Conservation (phyloP, 352 stramenopile genomes). For the Pythium aristosporum region DNA sequence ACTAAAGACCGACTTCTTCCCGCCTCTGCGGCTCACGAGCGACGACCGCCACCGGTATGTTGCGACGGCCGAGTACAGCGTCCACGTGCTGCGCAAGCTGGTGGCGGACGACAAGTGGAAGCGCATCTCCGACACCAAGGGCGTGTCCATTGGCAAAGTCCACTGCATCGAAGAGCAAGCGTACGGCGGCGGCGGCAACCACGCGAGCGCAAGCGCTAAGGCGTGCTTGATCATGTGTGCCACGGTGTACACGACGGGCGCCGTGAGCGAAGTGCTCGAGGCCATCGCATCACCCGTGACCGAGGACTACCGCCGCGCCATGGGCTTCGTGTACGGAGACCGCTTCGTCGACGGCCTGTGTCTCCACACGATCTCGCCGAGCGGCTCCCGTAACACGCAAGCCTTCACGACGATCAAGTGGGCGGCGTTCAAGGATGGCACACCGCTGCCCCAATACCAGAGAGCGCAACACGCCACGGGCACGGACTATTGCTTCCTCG, state of each 20-base stretch:
- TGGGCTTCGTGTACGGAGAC: slow-evolving; percentile 60
- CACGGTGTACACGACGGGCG: slow-evolving; percentile 48
- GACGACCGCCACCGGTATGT: slow-evolving; percentile 53
- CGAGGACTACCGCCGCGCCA: slow-evolving; percentile 63
- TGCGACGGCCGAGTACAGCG: slow-evolving; percentile 38
- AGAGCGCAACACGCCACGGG: slow-evolving; percentile 33
- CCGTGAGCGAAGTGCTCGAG: slow-evolving; percentile 67
- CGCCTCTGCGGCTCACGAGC: slow-evolving; percentile 43
- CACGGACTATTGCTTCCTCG: slow-evolving; percentile 80
- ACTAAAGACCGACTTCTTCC: slow-evolving; percentile 71
- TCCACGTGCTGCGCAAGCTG: slow-evolving; percentile 39
- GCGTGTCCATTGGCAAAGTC: slow-evolving; percentile 60
- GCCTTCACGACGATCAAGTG: slow-evolving; percentile 76
- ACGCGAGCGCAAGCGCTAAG: slow-evolving; percentile 3
- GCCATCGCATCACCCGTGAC: slow-evolving; percentile 58
- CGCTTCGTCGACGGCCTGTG: slow-evolving; percentile 63
- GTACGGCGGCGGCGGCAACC: background rate
- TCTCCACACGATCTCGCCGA: slow-evolving; percentile 48
- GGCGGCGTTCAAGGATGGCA: slow-evolving; percentile 59
- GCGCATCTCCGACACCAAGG: slow-evolving; percentile 50
- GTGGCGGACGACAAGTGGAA: slow-evolving; percentile 62
- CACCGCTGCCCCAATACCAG: slow-evolving; percentile 17
- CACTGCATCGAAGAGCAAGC: slow-evolving; percentile 50
- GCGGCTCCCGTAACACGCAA: slow-evolving; percentile 28
- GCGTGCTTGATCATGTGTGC: slow-evolving; percentile 67